Percentiles rank a stretch among this genome's conserved stretches.
phyloP scores from a whole-genome alignment of 495 filamentous ascomycete species.

The Sordaria brevicollis region DNA sequence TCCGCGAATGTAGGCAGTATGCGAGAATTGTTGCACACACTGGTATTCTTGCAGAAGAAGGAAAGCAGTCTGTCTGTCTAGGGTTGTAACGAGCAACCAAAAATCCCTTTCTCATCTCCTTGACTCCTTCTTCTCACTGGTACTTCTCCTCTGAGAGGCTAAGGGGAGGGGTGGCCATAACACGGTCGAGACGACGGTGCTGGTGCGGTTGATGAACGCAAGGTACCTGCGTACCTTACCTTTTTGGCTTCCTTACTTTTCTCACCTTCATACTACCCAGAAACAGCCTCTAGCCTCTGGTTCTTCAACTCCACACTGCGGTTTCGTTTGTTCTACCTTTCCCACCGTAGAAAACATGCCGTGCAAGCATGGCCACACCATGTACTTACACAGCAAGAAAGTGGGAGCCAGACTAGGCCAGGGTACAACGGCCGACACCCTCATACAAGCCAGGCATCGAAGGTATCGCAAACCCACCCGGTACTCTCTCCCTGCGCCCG shows the following conservation, averaged over 20 bases:
- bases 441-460: conserved; percentile 3
- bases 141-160: neutral
- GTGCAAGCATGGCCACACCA: conserved; percentile 3
- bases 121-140: neutral
- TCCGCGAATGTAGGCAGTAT: neutral
- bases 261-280: neutral
- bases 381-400: neutral
- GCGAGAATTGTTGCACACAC: neutral
- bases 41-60: neutral
- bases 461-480: conserved; percentile 6
- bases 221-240: neutral
- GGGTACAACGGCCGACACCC: conserved; percentile 1
- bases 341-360: conserved; percentile 1
- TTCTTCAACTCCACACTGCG: neutral
- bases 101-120: neutral
- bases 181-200: neutral
- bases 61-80: neutral
- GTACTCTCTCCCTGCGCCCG: conserved; percentile 4
- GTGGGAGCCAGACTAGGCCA: neutral
- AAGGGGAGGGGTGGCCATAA: neutral
- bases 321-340: conserved; percentile 8
- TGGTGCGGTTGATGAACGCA: neutral
- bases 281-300: neutral
- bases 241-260: neutral
- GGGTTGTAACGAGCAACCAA: neutral